Evolutionary conservation across 441 rosid species (phyloP), one percentile per base, ranked within the genome.

Genomic region (Cnidoscolus chayamansa): DNA sequence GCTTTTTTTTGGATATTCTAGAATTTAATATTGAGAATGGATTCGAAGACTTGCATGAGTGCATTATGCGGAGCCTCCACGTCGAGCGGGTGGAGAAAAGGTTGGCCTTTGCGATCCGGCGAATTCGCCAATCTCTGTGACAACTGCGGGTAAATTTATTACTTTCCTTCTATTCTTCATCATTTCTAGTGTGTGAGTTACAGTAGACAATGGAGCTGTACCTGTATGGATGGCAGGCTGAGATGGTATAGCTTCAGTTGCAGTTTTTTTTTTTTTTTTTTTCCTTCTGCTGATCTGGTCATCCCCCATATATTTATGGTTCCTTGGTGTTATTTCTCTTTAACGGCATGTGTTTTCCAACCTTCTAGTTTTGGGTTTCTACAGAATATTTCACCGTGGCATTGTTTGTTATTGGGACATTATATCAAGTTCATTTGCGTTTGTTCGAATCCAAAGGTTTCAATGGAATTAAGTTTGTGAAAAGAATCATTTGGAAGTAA

Each of bases 21-120:
- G 65, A 73, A 53, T 67, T 63, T 25, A 10, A 54, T 37, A 7
- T 17, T 56, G 49, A 50, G 35, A 78, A 86, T 85, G 92, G 81
- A 74, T 73, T 70, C 91, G 74, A 84, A 76, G 89, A 85, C 84
- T 76, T 95, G 99, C 93, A 89, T 88, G 96, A 95, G 93, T 82
- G 81, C 88, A 30, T 80, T 82, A 1, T 95, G 99, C 77, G 85
- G 85, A 43, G 77, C 90, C 47, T 74, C 84, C 19, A 79, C 83
- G 63, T 81, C 89, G 62, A 82, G 58, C 68, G 84, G 84, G 71
- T 91, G 97, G 98, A 88, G 81, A 74, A 88, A 82, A 78, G 99
- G 98, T 1, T 94, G 99, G 99, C 88, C 84, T 75, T 80, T 94
- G 82, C 91, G 96, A 88, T 90, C 98, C 74, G 97, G 97, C 45